Evolutionary conservation across 139 green algal genomes (phyloP).

Genomic region (Chlorella sp.): DNA sequence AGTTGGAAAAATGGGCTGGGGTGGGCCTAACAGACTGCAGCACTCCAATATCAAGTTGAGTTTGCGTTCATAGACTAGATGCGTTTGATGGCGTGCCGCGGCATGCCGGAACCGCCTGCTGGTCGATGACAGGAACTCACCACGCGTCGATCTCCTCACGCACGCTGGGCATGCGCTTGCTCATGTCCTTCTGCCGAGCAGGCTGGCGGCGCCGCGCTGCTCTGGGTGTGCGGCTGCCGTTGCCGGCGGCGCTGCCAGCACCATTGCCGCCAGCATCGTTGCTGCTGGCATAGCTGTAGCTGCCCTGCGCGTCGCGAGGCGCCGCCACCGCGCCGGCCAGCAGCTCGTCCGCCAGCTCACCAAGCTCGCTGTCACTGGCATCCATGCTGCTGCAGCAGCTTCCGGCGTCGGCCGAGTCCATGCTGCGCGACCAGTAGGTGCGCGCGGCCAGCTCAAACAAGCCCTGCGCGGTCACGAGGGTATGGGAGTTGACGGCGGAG

Average conservation of each 20-base stretch:
- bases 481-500: too few species aligned
- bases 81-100: too few species aligned
- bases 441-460: slow-evolving; percentile 49
- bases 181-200: background rate
- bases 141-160: slow-evolving; percentile 35
- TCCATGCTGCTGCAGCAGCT: slow-evolving; percentile 19
- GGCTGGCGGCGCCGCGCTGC: background rate
- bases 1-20: too few species aligned
- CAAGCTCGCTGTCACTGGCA: too few species aligned
- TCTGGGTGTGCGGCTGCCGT: background rate
- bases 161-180: background rate
- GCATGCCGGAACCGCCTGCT: too few species aligned
- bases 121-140: too few species aligned
- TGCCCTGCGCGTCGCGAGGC: background rate
- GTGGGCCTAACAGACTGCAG: too few species aligned
- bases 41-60: too few species aligned
- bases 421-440: slow-evolving; percentile 30
- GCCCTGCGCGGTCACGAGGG: too few species aligned
- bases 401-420: too few species aligned
- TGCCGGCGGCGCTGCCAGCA: background rate
- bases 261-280: background rate
- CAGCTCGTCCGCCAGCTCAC: background rate
- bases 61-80: too few species aligned
- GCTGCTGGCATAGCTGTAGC: too few species aligned
- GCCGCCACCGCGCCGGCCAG: background rate